Base-by-base conservation (phyloP, 305 asterid genomes). In the Fraxinus floribunda region DNA sequence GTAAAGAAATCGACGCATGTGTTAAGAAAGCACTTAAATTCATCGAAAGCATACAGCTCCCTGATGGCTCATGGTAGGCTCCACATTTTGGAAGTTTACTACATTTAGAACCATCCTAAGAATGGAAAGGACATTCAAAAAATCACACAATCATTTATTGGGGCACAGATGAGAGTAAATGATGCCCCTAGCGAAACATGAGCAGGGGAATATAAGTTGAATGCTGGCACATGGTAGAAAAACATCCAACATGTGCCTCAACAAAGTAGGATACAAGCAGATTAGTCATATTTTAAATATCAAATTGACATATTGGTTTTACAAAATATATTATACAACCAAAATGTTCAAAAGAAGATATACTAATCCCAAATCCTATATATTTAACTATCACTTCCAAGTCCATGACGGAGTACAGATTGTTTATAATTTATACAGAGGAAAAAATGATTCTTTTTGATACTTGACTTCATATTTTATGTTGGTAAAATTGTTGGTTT, bases 31-130 rank as follows among this genome's bases (percentile, higher is more conserved):
- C 93, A 49, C 76, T 89, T 13, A 0, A 80, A 34, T 91, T 90
- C 82, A 85, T 91, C 4, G 88, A 89, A 81, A 85, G 73, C 82
- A 85, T 30, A 78, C 95, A 91, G 72, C 84, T 90, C 35, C 18
- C 90, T 11, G 92, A 91, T 81, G 95, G 95, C 22, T 91, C 95
- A 35, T 91, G 95, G 95, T 86, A 81, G 7, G 76, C 73, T 3
- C 16, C 26, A 4, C 1, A 29, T 22, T 62, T 24, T 62, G 30
- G 71, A 62, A 62, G 30, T 62, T 18, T 57, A 18, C 68, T 18
- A 5, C 6, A 5, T 55, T 55, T 35, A 57, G 68, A 57, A 18
- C 68, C 8, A n/a, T 57, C 68, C 24, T 20, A 57, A 35, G 5
- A 2, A 55, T 9, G 26, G 15, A 52, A 55, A 49, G 26, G 55